A percentile compares a stretch with the other conserved stretches of the same genome.
phyloP scores from a whole-genome alignment of 2,329 filamentous ascomycete genomes.

The Gnomoniopsis sp. region DNA sequence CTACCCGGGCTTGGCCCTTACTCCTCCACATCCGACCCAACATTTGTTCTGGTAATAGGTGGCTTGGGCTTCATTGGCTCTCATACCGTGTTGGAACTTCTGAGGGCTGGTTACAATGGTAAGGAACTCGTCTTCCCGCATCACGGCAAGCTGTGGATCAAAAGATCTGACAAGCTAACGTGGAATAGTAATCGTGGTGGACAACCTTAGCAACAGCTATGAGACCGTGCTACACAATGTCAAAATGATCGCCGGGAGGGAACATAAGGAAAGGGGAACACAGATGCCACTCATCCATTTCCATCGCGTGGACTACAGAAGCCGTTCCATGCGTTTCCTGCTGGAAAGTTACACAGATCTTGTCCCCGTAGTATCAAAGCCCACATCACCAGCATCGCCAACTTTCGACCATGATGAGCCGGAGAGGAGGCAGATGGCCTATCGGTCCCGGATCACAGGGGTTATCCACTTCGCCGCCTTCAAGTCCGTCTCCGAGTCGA shows the following conservation, averaged over 20 bases:
- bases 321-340: conserved; percentile 33
- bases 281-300: conserved; percentile 30
- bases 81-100: conserved; percentile 50
- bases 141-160: neutral
- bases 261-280: conserved; percentile 23
- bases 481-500: conserved; percentile 64
- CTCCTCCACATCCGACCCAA: conserved; percentile 13
- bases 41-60: conserved; percentile 46
- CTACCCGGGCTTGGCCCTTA: conserved; percentile 12
- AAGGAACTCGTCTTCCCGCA: neutral
- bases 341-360: conserved; percentile 32
- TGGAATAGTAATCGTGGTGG: conserved; percentile 38
- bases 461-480: conserved; percentile 70
- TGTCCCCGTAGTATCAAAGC: conserved; percentile 8
- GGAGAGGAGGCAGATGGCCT: conserved; percentile 17
- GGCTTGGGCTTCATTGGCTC: conserved; percentile 55
- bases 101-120: conserved; percentile 50
- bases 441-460: conserved; percentile 49
- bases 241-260: conserved; percentile 25
- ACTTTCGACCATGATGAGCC: neutral
- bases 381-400: neutral
- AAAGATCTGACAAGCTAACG: neutral
- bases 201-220: conserved; percentile 43
- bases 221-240: conserved; percentile 28
- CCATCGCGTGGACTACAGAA: conserved; percentile 36